Conservation (phyloP, 345 rosid genomes). For the Camelina sativa region DNA sequence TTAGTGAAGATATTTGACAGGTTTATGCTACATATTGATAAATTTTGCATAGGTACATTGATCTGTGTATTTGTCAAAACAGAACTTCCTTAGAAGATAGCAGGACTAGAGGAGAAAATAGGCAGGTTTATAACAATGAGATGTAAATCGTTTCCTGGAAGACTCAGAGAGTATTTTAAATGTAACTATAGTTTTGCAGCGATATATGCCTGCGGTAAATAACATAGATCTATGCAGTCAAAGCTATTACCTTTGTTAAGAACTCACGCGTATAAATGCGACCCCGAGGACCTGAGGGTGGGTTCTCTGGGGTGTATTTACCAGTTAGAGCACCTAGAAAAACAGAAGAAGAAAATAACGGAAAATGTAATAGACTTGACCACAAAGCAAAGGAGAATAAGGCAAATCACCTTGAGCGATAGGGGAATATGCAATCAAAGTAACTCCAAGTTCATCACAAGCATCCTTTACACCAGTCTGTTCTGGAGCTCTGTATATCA, state of each 20-base stretch:
- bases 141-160: too few species aligned
- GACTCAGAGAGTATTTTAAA: neutral
- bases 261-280: slow-evolving; percentile 77
- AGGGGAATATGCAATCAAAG: slow-evolving; percentile 91
- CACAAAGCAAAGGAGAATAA: slow-evolving; percentile 20
- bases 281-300: slow-evolving; percentile 86
- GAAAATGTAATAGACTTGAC: neutral
- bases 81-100: too few species aligned
- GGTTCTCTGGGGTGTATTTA: slow-evolving; percentile 87
- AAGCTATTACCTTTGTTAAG: slow-evolving; percentile 61
- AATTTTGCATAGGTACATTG: neutral
- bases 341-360: neutral
- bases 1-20: slow-evolving; percentile 36
- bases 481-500: slow-evolving; percentile 85
- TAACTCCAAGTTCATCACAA: slow-evolving; percentile 91
- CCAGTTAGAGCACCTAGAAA: slow-evolving; percentile 87
- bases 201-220: slow-evolving; percentile 1
- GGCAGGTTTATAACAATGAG: too few species aligned
- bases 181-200: neutral
- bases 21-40: slow-evolving; percentile 3
- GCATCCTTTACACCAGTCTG: slow-evolving; percentile 87
- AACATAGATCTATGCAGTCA: neutral
- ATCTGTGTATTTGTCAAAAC: too few species aligned
- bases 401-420: slow-evolving; percentile 83
- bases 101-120: too few species aligned